These are phyloP conservation scores for Calonectria pseudoturangicola DNA, from an alignment of 2,329 filamentous ascomycete species.

Conservation along the genomic window DNA sequence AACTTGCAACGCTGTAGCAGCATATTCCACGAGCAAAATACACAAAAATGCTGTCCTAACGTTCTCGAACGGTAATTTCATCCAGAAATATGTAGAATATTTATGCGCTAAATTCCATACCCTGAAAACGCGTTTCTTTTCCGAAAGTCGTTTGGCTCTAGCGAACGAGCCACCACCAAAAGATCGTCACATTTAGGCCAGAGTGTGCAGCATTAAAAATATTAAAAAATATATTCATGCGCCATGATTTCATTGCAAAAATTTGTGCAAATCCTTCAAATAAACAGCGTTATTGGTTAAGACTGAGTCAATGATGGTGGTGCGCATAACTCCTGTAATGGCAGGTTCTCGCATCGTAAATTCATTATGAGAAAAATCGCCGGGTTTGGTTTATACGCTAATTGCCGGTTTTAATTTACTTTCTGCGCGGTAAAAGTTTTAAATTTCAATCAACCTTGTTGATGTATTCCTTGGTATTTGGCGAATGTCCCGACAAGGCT, in stretches of 20 bases:
- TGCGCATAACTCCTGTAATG: background rate
- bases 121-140: background rate
- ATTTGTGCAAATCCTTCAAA: background rate
- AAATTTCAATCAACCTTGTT: conserved; percentile 1
- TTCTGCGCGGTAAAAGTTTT: background rate
- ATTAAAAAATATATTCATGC: background rate
- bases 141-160: background rate
- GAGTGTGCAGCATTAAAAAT: background rate
- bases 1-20: background rate
- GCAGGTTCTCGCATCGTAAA: background rate
- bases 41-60: background rate
- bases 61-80: background rate
- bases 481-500: background rate
- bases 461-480: background rate
- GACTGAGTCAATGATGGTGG: background rate
- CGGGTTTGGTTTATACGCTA: background rate
- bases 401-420: background rate
- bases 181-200: background rate
- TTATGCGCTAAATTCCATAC: background rate
- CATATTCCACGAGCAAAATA: background rate
- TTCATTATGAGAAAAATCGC: background rate
- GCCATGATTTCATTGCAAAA: too few relatives aligned
- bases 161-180: background rate
- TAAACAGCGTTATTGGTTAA: background rate
- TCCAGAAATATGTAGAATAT: background rate